Conservation (phyloP, 208 protist species). For the Leishmania arabica region DNA sequence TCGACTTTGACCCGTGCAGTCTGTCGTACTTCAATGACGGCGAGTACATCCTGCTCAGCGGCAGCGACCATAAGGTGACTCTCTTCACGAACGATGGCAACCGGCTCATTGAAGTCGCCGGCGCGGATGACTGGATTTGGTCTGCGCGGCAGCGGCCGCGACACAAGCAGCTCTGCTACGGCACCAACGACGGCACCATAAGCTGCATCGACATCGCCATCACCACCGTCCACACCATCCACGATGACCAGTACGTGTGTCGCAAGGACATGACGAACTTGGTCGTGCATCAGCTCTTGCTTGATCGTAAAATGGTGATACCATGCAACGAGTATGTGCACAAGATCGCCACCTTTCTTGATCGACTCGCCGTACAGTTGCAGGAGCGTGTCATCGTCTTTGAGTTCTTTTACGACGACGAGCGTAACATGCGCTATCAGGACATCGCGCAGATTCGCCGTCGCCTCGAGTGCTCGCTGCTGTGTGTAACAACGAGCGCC, state of each 20-base stretch:
- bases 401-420: conserved; percentile 93
- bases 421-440: conserved; percentile 86
- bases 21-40: conserved; percentile 91
- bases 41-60: conserved; percentile 94
- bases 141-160: conserved; percentile 74
- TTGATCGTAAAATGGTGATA: conserved; percentile 87
- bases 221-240: conserved; percentile 94
- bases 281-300: conserved; percentile 93
- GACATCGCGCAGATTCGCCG: conserved; percentile 93
- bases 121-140: conserved; percentile 90
- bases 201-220: conserved; percentile 87
- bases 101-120: conserved; percentile 70
- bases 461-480: conserved; percentile 91
- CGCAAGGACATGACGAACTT: conserved; percentile 96
- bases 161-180: conserved; percentile 81
- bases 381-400: conserved; percentile 94
- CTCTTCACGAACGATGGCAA: conserved; percentile 92
- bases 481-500: conserved; percentile 91
- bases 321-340: conserved; percentile 95
- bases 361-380: conserved; percentile 95
- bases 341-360: conserved; percentile 94
- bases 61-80: conserved; percentile 91
- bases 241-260: conserved; percentile 95
- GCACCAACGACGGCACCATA: conserved; percentile 92
- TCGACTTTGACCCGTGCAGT: conserved; percentile 95